phyloP scores from a whole-genome alignment of 2,329 filamentous ascomycete species.

The Septoria petroselini region DNA sequence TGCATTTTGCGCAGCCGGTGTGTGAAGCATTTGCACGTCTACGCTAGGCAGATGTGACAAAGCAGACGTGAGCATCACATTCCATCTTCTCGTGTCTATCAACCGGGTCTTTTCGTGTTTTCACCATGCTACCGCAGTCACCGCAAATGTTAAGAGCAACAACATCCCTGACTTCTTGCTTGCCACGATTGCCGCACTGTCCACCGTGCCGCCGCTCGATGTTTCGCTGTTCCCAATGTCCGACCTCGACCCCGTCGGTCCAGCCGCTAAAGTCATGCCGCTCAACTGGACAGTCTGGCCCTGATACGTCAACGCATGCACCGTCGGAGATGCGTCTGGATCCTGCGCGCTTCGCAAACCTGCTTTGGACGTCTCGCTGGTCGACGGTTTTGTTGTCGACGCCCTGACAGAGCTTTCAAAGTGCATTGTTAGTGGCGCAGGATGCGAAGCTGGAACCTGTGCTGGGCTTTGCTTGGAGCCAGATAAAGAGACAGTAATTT shows the following conservation, averaged over 20 bases:
- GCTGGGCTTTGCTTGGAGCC: no score
- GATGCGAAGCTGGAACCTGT: no score
- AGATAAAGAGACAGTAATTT: background rate
- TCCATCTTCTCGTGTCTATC: no score
- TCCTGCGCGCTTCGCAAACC: background rate
- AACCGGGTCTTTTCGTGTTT: no score
- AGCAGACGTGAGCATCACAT: no score
- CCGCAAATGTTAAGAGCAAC: background rate
- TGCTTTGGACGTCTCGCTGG: no score
- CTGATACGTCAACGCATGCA: conserved; percentile 8
- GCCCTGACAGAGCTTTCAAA: no score
- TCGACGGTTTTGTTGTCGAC: no score
- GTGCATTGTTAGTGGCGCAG: no score
- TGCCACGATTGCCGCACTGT: background rate
- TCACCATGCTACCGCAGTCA: background rate
- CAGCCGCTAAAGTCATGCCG: conserved; percentile 18
- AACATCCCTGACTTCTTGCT: background rate
- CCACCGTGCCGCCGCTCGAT: background rate
- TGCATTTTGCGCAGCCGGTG: no score
- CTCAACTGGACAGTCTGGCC: conserved; percentile 18
- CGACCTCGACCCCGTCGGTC: background rate
- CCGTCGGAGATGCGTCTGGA: background rate
- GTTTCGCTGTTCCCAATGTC: background rate
- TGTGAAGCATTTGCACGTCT: no score
- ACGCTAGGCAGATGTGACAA: no score